phyloP scores from a whole-genome alignment of 2,329 filamentous ascomycete species.

The Trichophyton benhamiae region DNA sequence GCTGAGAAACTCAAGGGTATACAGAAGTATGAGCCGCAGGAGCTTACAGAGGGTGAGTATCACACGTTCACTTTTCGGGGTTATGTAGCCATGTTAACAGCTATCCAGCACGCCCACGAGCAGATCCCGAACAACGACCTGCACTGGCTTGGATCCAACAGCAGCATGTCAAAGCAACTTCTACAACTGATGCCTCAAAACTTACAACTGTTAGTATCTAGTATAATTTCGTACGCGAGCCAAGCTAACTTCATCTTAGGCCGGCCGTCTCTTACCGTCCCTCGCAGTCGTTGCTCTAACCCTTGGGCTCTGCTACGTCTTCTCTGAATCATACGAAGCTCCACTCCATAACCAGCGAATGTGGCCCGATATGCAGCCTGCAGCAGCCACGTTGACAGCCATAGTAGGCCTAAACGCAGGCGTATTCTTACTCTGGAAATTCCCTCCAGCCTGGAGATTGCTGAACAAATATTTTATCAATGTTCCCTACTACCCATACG shows the following conservation, averaged over 20 bases:
- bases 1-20: slow-evolving; percentile 25
- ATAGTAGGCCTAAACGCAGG: slow-evolving; percentile 40
- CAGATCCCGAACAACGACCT: slow-evolving; percentile 29
- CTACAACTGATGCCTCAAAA: slow-evolving; percentile 23
- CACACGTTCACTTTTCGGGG: background rate
- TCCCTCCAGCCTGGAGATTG: slow-evolving; percentile 42
- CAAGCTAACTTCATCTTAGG: slow-evolving; percentile 16
- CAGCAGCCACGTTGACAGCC: slow-evolving; percentile 39
- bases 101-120: slow-evolving; percentile 26
- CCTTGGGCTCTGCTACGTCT: slow-evolving; percentile 32
- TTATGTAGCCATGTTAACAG: background rate
- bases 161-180: slow-evolving; percentile 29
- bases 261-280: slow-evolving; percentile 36
- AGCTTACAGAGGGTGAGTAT: slow-evolving; percentile 25
- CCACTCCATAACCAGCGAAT: slow-evolving; percentile 38
- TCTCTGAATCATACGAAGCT: slow-evolving; percentile 38
- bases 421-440: slow-evolving; percentile 42
- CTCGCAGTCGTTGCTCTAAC: slow-evolving; percentile 29
- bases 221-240: no score
- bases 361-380: slow-evolving; percentile 39
- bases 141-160: slow-evolving; percentile 33
- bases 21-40: slow-evolving; percentile 25
- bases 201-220: slow-evolving; percentile 24
- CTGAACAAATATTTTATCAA: slow-evolving; percentile 47
- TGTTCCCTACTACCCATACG: slow-evolving; percentile 41